Base-by-base conservation (phyloP, 2,329 filamentous ascomycete genomes). In the Xylaria sp. region DNA sequence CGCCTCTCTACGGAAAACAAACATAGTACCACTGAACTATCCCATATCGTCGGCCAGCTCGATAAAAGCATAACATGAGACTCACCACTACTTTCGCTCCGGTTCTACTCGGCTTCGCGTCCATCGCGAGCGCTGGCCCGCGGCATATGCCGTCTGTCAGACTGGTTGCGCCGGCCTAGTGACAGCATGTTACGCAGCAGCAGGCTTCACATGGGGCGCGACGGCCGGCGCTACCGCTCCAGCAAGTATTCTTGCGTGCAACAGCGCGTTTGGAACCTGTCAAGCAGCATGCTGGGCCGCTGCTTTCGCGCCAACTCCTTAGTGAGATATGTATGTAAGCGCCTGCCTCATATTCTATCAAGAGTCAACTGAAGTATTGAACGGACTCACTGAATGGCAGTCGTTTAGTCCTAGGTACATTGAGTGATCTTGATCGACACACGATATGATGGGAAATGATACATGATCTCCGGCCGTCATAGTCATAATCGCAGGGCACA, bases 101-200 rank as follows among this genome's bases (percentile, higher is more conserved):
- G 13, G 32, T 48, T 8, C 0, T 63, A 2, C 32, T 63, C 25
- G 68, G 54, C 13, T 25, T 52, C 10, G 41, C 52, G 15, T 44
- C 63, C 32, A n/a, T 39, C 4, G 61, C 13, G 20, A 60, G 56
- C 51, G 70, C 70, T 4, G 70, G 70, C 18, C 64, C 62, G 58
- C 46, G 13, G 68, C 67, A 9, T 72, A 72, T 32, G 68, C 68
- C 5, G 4, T 68, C 7, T 72, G 70, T 18, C 70, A 72, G 37
- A 55, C 68, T 4, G 70, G 70, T 3, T 72, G 70, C 13, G 61
- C 70, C 0, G 58, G 37, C 18, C 55, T 72, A 9, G 70, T 60
- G 3, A 64, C 18, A 32, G 67, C 70, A 6, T 72, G 70, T 18
- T 72, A 72, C 13, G 39, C 8, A 0, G 70, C 67, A 20, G 70